Conservation (phyloP, 352 stramenopile species). For the Phytophthora cactorum region DNA sequence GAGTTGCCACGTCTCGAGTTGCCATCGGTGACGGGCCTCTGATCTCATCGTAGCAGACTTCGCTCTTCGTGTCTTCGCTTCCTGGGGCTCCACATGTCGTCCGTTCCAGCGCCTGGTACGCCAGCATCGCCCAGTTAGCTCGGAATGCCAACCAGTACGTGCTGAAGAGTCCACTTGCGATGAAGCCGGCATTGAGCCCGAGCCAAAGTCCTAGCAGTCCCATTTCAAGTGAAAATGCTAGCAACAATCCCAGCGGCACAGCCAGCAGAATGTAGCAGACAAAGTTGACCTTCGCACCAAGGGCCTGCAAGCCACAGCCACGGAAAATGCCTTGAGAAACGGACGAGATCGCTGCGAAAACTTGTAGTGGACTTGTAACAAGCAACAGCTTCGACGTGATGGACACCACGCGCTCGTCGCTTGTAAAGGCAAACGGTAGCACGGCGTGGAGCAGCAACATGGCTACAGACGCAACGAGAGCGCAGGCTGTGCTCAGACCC, state of each 20-base stretch:
- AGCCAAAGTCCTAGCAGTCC: constrained; percentile 84
- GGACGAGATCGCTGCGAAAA: constrained; percentile 80
- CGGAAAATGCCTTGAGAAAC: constrained; percentile 83
- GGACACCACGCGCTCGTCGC: constrained; percentile 53
- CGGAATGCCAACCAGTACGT: constrained; percentile 67
- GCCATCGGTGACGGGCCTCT: background rate
- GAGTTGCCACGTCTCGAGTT: constrained; percentile 4
- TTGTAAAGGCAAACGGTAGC: constrained; percentile 74
- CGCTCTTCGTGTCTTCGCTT: constrained; percentile 14
- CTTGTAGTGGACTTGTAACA: constrained; percentile 76
- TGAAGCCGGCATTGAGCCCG: constrained; percentile 72
- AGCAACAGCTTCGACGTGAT: constrained; percentile 70
- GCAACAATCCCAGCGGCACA: constrained; percentile 75
- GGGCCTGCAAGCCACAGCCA: constrained; percentile 78
- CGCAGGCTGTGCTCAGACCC: constrained; percentile 45
- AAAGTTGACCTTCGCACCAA: constrained; percentile 88
- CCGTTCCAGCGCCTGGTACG: constrained; percentile 61
- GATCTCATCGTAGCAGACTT: constrained; percentile 17
- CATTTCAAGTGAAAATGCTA: constrained; percentile 72
- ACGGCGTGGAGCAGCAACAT: constrained; percentile 61
- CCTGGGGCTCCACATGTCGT: constrained; percentile 27
- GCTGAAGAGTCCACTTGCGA: constrained; percentile 66
- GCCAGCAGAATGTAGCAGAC: constrained; percentile 83
- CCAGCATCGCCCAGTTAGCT: constrained; percentile 79
- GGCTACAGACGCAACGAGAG: constrained; percentile 55